Base-by-base conservation (phyloP, 2,329 filamentous ascomycete species). In the Cercospora janseana region DNA sequence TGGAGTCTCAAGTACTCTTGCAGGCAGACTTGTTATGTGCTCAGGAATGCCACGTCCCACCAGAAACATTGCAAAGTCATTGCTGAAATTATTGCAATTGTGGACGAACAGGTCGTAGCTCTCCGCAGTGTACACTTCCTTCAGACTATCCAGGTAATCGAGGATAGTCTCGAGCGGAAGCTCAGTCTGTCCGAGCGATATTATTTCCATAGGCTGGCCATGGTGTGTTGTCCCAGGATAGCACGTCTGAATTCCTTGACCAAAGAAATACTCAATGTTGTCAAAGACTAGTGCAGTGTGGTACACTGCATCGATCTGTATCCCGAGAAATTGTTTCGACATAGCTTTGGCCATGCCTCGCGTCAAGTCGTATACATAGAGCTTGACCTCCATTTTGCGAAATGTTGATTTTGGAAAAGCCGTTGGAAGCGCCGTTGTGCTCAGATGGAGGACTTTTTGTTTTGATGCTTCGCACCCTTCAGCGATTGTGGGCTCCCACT, bases 81-180 rank as follows among this genome's bases (percentile, higher is more conserved):
- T 92, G 3, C 87, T 88, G 70, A 97, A 98, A 69, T 96, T 96
- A 73, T 97, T 98, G 50, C 92, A 97, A 67, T 98, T 98, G 70
- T 96, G 90, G 21, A 80, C 61, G 73, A 88, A 95, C 4, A 96
- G 74, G 65, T 96, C 89, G 64, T 97, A 97, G 1, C 88, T 87
- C 40, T 69, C 66, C 6, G 86, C 75, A 0, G 89, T 95, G 65
- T 94, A 98, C 8, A 94, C 84, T 1, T 84, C 76, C 54, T 85
- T 84, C 42, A 97, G 66, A 4, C 90, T 94, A 48, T 93, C 86
- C 1, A 98, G 73, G 65, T 95, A 97, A 62, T 96, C 89, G 54
- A 88, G 73, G 23, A 97, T 83, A 2, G 94, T 80, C 35, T 95
- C 88, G 62, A 86, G 78, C 0, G 90, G 87, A 18, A 96, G 72